Evolutionary conservation across 2,329 filamentous ascomycete genomes (phyloP).

Genomic region (Cercospora sojina): DNA sequence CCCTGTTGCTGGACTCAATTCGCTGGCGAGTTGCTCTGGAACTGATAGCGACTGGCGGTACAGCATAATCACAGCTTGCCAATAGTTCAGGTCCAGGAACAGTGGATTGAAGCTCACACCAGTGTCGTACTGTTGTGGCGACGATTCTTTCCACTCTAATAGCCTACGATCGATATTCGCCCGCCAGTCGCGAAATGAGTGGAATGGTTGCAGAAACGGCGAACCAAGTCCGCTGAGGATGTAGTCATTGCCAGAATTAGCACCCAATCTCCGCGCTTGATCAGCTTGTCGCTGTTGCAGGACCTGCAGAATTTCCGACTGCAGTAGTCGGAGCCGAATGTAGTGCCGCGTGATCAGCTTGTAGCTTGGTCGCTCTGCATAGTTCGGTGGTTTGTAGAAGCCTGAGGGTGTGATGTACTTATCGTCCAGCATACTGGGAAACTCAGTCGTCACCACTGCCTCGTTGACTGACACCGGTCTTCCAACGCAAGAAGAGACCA

Average conservation of each 20-base stretch:
- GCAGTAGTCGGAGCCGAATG: constrained; percentile 80
- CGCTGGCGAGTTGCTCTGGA: constrained; percentile 77
- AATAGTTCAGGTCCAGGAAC: constrained; percentile 93
- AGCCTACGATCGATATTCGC: constrained; percentile 81
- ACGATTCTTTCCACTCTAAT: constrained; percentile 80
- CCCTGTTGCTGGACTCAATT: constrained; percentile 58
- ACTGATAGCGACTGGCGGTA: constrained; percentile 82
- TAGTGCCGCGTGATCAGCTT: constrained; percentile 92
- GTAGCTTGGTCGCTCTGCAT: constrained; percentile 65
- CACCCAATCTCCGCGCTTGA: constrained; percentile 65
- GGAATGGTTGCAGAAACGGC: constrained; percentile 79
- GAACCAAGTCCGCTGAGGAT: constrained; percentile 79
- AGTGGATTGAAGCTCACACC: constrained; percentile 87
- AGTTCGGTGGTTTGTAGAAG: constrained; percentile 61
- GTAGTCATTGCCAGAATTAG: constrained; percentile 65
- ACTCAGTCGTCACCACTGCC: constrained; percentile 92
- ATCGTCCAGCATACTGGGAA: constrained; percentile 86
- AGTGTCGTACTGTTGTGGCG: constrained; percentile 73
- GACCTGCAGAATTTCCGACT: constrained; percentile 93
- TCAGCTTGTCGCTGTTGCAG: constrained; percentile 89
- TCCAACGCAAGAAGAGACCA: constrained; percentile 91
- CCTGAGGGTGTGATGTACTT: constrained; percentile 79
- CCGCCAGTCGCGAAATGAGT: constrained; percentile 84
- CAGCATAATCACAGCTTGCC: constrained; percentile 94
- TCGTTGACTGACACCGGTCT: constrained; percentile 94